phyloP scores from a whole-genome alignment of 441 rosid species.

The Gossypium davidsonii region DNA sequence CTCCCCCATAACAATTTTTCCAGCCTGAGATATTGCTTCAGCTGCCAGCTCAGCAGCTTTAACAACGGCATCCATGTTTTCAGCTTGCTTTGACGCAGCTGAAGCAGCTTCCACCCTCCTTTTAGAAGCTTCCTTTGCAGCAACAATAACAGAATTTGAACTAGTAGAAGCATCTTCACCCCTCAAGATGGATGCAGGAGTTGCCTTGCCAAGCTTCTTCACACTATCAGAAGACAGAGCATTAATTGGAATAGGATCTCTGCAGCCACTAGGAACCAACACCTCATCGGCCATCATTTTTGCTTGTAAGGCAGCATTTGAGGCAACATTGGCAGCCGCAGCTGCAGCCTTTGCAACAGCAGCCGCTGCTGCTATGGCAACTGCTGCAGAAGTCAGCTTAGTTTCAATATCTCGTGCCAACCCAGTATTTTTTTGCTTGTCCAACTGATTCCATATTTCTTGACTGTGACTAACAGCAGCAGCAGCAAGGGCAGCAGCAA shows the following conservation, averaged over 20 bases:
- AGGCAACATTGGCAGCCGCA: constrained; percentile 89
- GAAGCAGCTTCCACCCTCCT: constrained; percentile 89
- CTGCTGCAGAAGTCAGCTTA: constrained; percentile 71
- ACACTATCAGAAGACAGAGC: constrained; percentile 27
- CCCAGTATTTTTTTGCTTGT: constrained; percentile 49
- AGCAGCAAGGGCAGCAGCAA: constrained; percentile 74
- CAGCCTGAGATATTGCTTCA: constrained; percentile 93
- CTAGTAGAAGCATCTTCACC: constrained; percentile 45
- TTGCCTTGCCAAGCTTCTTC: constrained; percentile 36
- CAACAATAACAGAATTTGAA: constrained; percentile 63
- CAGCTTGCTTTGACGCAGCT: constrained; percentile 87
- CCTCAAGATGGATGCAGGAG: constrained; percentile 55
- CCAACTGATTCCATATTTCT: constrained; percentile 71
- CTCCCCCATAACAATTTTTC: constrained; percentile 85
- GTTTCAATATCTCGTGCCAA: constrained; percentile 52
- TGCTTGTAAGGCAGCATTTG: constrained; percentile 92
- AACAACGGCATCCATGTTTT: constrained; percentile 85
- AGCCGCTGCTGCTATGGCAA: constrained; percentile 79
- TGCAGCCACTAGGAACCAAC: constrained; percentile 27
- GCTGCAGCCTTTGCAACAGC: constrained; percentile 99
- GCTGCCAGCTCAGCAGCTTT: constrained; percentile 97
- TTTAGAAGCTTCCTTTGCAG: constrained; percentile 88
- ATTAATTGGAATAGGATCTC: constrained; percentile 25
- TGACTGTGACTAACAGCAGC: constrained; percentile 65
- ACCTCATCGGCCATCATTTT: constrained; percentile 93